Evolutionary conservation across 345 rosid genomes (phyloP).

Genomic region (Boechera divaricarpa): DNA sequence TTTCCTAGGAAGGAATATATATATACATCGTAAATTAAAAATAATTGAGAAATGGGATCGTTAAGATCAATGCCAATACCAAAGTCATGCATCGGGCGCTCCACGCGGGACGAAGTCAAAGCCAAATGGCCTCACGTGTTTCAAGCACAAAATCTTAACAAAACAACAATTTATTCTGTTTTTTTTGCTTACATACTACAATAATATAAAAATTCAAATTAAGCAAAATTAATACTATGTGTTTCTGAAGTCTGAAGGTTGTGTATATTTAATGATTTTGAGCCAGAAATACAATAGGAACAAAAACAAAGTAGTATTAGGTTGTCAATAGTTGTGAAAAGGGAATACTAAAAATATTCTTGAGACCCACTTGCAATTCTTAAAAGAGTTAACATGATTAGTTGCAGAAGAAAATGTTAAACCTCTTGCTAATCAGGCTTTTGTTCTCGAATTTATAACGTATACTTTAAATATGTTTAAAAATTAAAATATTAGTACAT

Average conservation of each 20-base stretch:
- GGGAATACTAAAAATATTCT: background rate
- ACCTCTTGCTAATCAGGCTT: slow-evolving; percentile 21
- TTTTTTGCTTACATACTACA: slow-evolving; percentile 18
- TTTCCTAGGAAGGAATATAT: background rate
- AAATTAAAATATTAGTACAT: too few relatives aligned
- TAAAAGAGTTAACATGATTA: background rate
- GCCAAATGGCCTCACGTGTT: slow-evolving; percentile 38
- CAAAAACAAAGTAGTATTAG: background rate
- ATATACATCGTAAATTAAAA: background rate
- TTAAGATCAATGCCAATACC: slow-evolving; percentile 35
- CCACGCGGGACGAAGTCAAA: slow-evolving; percentile 14
- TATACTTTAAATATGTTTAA: too few relatives aligned
- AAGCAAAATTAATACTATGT: background rate
- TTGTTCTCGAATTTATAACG: background rate
- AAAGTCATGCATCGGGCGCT: slow-evolving; percentile 20
- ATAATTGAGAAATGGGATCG: slow-evolving; percentile 22
- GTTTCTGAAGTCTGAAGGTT: background rate
- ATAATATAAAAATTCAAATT: background rate
- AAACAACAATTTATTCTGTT: slow-evolving; percentile 23
- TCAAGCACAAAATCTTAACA: background rate
- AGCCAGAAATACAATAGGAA: background rate
- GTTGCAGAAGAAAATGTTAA: background rate
- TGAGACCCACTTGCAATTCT: background rate
- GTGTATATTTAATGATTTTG: background rate
- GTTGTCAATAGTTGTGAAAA: background rate